Evolutionary conservation across 306 rosid genomes (phyloP).

Genomic region (Fagus sylvatica): DNA sequence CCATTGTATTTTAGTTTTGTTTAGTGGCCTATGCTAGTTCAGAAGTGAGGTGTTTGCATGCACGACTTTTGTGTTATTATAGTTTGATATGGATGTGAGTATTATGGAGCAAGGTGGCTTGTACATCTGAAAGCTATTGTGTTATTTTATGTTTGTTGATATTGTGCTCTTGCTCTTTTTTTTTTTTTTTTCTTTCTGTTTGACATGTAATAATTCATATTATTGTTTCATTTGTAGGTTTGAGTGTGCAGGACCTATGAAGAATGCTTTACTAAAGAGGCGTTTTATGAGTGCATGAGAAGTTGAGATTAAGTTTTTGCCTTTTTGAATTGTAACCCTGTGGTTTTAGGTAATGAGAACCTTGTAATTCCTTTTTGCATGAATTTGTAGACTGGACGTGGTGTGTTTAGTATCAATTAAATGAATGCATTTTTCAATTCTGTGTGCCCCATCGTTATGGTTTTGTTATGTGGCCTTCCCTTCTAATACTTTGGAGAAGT

Average conservation of each 20-base stretch:
- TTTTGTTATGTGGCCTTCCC: no score
- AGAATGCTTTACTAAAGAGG: background rate
- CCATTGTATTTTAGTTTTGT: background rate
- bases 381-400: no score
- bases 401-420: no score
- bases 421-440: no score
- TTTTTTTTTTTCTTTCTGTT: background rate
- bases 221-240: constrained; percentile 43
- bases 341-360: no score
- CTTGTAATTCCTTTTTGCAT: no score
- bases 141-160: background rate
- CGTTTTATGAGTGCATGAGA: no score
- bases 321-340: background rate
- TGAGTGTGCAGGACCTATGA: constrained; percentile 84
- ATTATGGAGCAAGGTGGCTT: background rate
- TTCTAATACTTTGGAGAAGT: no score
- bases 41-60: background rate
- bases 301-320: background rate
- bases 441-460: no score
- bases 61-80: no score
- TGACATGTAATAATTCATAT: background rate
- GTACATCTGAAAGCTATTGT: no score
- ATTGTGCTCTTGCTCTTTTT: background rate
- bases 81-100: background rate
- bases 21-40: no score